Evolutionary conservation across 2,329 filamentous ascomycete species (phyloP), one percentile per base, ranked within the genome.

Genomic region (Thielaviopsis euricoi): DNA sequence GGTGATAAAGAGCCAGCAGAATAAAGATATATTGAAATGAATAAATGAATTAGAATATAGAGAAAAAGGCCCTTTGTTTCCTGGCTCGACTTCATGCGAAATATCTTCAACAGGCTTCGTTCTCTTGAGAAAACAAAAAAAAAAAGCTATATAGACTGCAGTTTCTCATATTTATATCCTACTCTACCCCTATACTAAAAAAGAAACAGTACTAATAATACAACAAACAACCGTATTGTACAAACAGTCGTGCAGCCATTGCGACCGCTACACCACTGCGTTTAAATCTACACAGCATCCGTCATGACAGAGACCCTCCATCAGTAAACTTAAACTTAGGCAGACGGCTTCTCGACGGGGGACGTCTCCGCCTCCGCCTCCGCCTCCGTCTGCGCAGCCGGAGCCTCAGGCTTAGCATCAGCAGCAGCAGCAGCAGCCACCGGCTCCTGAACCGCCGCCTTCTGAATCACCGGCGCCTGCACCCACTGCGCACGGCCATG

Each of bases 401-500:
- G 51, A 23, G 52, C 21, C 19, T 55, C 6, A 10, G 48, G n/a
- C 43, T 21, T 21, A 21, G 25, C n/a, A 25, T 55, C 22, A 48
- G n/a, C 10, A 17, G 9, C 37, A 12, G 17, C 15, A 2, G 13
- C 17, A 2, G 15, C 19, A 43, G 55, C 10, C 48, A 22, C 12
- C 15, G 51, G n/a, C 17, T 26, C 37, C 33, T 46, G 17, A 10
- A 49, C 37, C 53, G 4, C 12, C 19, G 43, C 3, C 6, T 48
- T 10, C 53, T 48, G 26, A 15, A 37, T 17, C 26, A 52, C 51
- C 12, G 2, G 29, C 15, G 19, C 26, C 23, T 51, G 17, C n/a
- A 67, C 33, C 74, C 75, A 76, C 56, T 64, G 63, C 3, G 68
- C 71, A 61, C 71, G 70, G 58, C 74, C 79, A 40, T 75, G 64